These are phyloP conservation scores for Trichoderma sp. DNA, from an alignment of 2,329 filamentous ascomycete genomes.

Conservation along the genomic window DNA sequence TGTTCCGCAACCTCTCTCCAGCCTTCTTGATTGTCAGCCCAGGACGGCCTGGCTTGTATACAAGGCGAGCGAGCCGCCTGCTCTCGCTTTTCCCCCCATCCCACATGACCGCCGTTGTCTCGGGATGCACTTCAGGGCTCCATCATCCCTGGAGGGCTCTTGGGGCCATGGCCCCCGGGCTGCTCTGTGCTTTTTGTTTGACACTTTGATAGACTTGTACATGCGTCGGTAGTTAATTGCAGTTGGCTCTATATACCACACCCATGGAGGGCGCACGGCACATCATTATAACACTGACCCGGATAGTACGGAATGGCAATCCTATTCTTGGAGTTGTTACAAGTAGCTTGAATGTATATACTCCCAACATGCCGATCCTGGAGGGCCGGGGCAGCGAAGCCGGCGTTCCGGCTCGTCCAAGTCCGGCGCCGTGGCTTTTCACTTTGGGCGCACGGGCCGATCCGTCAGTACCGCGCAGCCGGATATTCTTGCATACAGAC, in stretches of 20 bases:
- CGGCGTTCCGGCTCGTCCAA: neutral
- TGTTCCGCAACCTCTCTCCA: neutral
- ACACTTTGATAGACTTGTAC: neutral
- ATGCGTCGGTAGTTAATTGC: neutral
- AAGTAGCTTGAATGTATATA: neutral
- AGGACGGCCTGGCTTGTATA: neutral
- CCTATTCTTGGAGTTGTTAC: neutral
- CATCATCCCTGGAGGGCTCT: neutral
- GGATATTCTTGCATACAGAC: neutral
- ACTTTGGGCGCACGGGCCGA: conserved; percentile 14
- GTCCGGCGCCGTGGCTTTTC: conserved; percentile 1
- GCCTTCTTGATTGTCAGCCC: neutral
- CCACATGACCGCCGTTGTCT: neutral
- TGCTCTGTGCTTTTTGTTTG: neutral
- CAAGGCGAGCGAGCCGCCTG: neutral
- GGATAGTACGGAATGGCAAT: neutral
- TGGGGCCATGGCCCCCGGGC: neutral
- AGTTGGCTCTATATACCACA: neutral
- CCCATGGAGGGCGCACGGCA: neutral
- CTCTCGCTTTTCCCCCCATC: no score
- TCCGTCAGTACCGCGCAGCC: conserved; percentile 19
- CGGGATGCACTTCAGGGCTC: conserved; percentile 11
- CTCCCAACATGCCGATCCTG: neutral
- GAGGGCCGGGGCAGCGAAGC: conserved; percentile 5
- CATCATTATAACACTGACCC: neutral